Evolutionary conservation across 176 grass and related monocot genomes (phyloP), one percentile per base, ranked within the genome.

Genomic region (Eleusine indica): DNA sequence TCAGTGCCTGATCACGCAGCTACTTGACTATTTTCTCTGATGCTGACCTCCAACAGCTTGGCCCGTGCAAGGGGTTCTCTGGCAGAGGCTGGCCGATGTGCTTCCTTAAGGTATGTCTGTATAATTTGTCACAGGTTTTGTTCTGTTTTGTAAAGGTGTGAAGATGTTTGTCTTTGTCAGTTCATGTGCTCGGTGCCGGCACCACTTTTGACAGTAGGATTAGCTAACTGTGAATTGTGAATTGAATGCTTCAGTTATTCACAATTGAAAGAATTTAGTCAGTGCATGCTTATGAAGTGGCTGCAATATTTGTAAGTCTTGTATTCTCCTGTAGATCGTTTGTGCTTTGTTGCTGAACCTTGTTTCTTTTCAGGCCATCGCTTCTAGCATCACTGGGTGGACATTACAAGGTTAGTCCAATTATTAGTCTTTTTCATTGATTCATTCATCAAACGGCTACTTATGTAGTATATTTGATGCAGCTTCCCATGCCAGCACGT

Each of bases 1-100:
- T 29, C 52, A 56, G 5, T 30, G 60, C 13, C n/a, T 44, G 9
- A 30, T 4, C 2, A 12, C 6, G 30, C 61, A 22, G 49, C 10
- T 68, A 46, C 46, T 70, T 60, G 57, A 58, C 47, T 8, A n/a
- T 46, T 57, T 46, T 46, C 7, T 52, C 46, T 53, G 43, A 32
- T 77, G 77, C 25, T 89, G 49, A 32, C 62, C 22, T 14, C 32
- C 16, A 29, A 35, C 80, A 90, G 88, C 21, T 83, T 90, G 84
- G 70, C 68, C 17, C 84, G 88, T 1, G 74, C 88, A 42, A 82
- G 84, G 79, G 49, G 46, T 70, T 79, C 84, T 16, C 83, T 90
- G 22, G 79, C 7, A 37, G 80, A 83, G 39, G 37, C 78, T 2
- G 60, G 80, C 6, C 35, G 75, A 79, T 42, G 68, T 73, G 32